Evolutionary conservation across 169 alveolate genomes (phyloP), one percentile per base, ranked within the genome.

Genomic region (Plasmodium yoelii): DNA sequence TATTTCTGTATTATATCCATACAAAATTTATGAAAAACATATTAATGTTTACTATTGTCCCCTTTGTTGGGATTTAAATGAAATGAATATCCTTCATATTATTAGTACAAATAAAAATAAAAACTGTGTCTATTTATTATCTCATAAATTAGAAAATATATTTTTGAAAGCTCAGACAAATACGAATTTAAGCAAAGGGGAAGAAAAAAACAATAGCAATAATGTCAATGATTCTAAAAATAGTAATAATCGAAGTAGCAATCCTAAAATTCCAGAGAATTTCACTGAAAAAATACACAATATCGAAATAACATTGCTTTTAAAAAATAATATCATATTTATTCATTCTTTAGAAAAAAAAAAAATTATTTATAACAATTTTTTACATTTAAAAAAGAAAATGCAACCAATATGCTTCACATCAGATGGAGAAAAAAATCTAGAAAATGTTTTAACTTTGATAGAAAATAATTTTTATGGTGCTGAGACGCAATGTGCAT

Each of bases 1-100:
- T 10, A 60, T 82, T 28, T 39, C 69, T 13, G 84, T 82, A 18
- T 69, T 82, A 60, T 59, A 26, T 13, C 90, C 90, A 18, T 69
- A 42, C 55, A 44, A 82, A 18, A 65, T 82, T 22, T 82, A 55
- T 34, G 42, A 67, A 28, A 68, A 65, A 82, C 55, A 82, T 53
- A 82, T 82, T 15, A 82, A 51, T 39, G 44, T 46, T 15, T 69
- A 44, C 59, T 82, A 42, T 67, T 82, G 90, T 49, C 90, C 90
- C 55, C 57, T 82, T 57, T 10, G 19, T 59, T 82, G 73, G 86
- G 86, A 82, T 47, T 15, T 82, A 47, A 82, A 56, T 39, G 90
- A 82, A 44, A 9, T 24, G 8, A 28, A 59, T 28, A 82, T 82
- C 39, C 26, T 46, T 28, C 73, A 82, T 42, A 82, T 82, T 24